Conservation (phyloP, 805 yeast species). For the Scheffersomyces coipomensis region DNA sequence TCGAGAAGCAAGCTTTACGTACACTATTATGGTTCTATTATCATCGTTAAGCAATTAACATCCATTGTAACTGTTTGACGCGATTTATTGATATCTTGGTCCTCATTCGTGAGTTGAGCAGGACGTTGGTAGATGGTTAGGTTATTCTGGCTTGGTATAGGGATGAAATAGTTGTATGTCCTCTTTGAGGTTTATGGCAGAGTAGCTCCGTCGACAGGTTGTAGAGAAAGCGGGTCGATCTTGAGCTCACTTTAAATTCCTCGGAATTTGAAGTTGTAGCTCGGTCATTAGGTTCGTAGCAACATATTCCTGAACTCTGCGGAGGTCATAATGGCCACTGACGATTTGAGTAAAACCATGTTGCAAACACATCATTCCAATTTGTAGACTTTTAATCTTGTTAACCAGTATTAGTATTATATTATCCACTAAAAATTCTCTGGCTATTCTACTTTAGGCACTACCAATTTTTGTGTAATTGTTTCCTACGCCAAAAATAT, state of each 20-base stretch:
- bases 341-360: slow-evolving; percentile 99
- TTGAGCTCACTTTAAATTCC: slow-evolving; percentile 50
- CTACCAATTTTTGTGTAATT: too few species aligned
- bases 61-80: slow-evolving; percentile 19
- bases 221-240: slow-evolving; percentile 65
- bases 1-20: slow-evolving; percentile 57
- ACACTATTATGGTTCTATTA: slow-evolving; percentile 7
- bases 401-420: too few species aligned
- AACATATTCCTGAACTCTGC: slow-evolving; percentile 99
- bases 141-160: slow-evolving; percentile 10
- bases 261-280: slow-evolving; percentile 45
- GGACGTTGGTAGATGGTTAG: slow-evolving; percentile 20
- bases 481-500: too few species aligned
- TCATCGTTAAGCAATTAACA: slow-evolving; percentile 16
- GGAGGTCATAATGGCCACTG: slow-evolving; percentile 83
- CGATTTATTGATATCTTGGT: slow-evolving; percentile 25
- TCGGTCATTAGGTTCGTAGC: slow-evolving; percentile 74
- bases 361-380: slow-evolving; percentile 90
- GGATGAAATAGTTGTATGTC: slow-evolving; percentile 6
- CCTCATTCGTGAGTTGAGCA: slow-evolving; percentile 57
- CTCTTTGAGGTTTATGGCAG: slow-evolving; percentile 58
- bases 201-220: slow-evolving; percentile 98
- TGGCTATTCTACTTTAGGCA: too few species aligned
- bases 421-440: too few species aligned
- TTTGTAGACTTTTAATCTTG: too few species aligned